A percentile compares a stretch with the other conserved stretches of the same genome.
Conservation (phyloP, 176 grass and related monocot genomes). For the Chloris gayana region DNA sequence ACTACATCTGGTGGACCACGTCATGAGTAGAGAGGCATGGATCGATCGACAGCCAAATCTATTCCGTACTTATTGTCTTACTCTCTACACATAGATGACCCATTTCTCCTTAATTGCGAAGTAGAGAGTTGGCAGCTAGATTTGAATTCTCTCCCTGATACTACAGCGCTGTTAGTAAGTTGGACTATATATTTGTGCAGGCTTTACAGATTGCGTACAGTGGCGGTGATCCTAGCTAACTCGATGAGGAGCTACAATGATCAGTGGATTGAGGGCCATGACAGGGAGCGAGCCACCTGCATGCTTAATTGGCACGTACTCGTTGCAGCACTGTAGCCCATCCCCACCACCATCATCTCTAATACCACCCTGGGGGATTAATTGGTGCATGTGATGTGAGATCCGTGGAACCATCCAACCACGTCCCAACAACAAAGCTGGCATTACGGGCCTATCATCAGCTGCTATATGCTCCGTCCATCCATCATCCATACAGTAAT, state of each 20-base stretch:
- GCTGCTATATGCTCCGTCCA: neutral
- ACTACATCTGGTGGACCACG: neutral
- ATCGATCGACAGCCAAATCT: too few relatives aligned
- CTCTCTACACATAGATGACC: neutral
- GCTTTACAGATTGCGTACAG: neutral
- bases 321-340: neutral
- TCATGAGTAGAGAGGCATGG: neutral
- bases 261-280: too few relatives aligned
- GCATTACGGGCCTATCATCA: conserved; percentile 36
- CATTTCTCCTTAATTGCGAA: too few relatives aligned
- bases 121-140: neutral
- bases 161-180: neutral
- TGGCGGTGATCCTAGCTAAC: neutral
- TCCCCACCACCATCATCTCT: neutral
- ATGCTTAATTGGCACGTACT: neutral
- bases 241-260: too few relatives aligned
- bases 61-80: neutral
- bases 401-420: conserved; percentile 28
- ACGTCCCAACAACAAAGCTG: conserved; percentile 50
- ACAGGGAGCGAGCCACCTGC: neutral
- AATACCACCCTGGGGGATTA: neutral
- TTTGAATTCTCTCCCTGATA: neutral
- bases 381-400: neutral
- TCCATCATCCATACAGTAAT: neutral
- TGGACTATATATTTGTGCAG: too few relatives aligned